Evolutionary conservation across 306 rosid species (phyloP).

Genomic region (Pachyrhizus erosus): DNA sequence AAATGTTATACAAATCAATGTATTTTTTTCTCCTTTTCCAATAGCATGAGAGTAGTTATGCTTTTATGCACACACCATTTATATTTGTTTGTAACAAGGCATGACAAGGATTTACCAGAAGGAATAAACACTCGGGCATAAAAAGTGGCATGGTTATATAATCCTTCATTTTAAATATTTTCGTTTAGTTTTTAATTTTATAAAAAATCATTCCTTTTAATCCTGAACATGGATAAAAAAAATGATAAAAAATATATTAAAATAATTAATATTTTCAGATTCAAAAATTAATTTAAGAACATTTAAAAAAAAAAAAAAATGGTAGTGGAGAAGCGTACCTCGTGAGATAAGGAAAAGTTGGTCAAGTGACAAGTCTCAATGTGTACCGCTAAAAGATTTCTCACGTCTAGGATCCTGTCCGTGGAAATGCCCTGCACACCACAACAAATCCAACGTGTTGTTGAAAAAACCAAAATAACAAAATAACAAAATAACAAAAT

Average conservation of each 20-base stretch:
- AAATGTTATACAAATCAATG: not conserved
- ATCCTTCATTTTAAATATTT: not conserved
- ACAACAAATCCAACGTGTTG: not conserved
- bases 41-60: not conserved
- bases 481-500: too few species aligned
- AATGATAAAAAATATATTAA: not conserved
- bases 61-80: not conserved
- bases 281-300: not conserved
- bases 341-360: constrained; percentile 79
- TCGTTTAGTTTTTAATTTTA: not conserved
- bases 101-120: not conserved
- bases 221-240: not conserved
- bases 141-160: not conserved
- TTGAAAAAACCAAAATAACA: not conserved
- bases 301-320: not conserved
- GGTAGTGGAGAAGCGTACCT: constrained; percentile 52
- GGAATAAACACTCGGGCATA: not conserved
- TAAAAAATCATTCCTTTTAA: not conserved
- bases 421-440: constrained; percentile 81
- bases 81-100: not conserved
- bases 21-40: not conserved
- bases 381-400: constrained; percentile 80
- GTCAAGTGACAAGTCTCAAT: constrained; percentile 89
- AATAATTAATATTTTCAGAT: not conserved
- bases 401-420: constrained; percentile 83